Evolutionary conservation across 176 grass and related monocot genomes (phyloP), one percentile per base, ranked within the genome.

Genomic region (Carex kokanica): DNA sequence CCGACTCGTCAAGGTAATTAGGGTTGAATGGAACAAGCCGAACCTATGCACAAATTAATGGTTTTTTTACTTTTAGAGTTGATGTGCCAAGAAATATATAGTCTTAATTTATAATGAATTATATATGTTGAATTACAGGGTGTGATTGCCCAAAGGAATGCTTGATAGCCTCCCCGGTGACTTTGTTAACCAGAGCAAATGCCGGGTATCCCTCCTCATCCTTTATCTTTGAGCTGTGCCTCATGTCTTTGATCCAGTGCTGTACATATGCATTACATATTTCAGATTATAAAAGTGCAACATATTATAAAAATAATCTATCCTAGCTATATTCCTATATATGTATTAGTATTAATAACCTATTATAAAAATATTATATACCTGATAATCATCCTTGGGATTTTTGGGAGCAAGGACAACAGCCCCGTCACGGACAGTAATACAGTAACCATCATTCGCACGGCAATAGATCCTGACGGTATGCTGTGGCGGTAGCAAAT

Each of bases 191-290:
- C 13, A 97, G 80, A 1, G 88, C 94, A 60, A 97, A 97, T n/a
- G 90, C 87, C 0, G 92, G 94, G 86, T 94, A 94, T 1, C 94
- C 94, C 13, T 97, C 91, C 64, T 97, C 91, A 64, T 97, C 94
- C 90, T 90, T 92, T 73, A 97, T 82, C 67, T 80, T 78, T 83
- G 87, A 89, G 88, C 91, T 89, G 88, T 87, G 87, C 75, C 91
- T 88, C 91, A 91, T 92, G 79, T 97, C 94, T 74, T 94, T 97
- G 92, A 90, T 56, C 94, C 94, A 97, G 85, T 97, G 94, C 94
- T 89, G 45, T 59, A 84, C 32, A 72, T 72, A 72, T 18, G 8
- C 5, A n/a, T n/a, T 68, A 68, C 5, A 20, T 21, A 53, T 65
- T 65, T 74, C 36, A 74, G 11, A 74, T n/a, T 17, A 40, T 25